Evolutionary conservation across 208 protist species (phyloP), one percentile per base, ranked within the genome.

Genomic region (Blechomonas ayalai): DNA sequence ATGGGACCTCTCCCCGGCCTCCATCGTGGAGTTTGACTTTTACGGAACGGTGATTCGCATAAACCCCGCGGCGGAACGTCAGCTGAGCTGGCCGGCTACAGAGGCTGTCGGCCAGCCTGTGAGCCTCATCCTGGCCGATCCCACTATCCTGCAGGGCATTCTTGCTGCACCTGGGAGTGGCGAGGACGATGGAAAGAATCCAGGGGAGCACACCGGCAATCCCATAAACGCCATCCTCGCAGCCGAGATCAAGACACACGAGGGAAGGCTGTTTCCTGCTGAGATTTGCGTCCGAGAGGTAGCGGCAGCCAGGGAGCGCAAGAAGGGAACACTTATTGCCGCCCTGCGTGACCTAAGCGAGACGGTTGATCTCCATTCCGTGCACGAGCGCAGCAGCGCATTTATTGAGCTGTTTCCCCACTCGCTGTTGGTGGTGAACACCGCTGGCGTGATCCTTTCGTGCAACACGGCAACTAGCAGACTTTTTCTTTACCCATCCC

Each of bases 21-120:
- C 59, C 4, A 27, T 77, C 20, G 18, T 77, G 15, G 24, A 32
- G n/a, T 59, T 59, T 26, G 37, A 60, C 63, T 10, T 18, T n/a
- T 46, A 37, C 16, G 68, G 68, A 20, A 61, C 34, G 16, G 35
- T 77, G 3, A 27, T 59, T 24, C 16, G 38, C n/a, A 55, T 77
- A 37, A 77, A 77, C 54, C 25, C 25, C 24, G 48, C 43, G 16
- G 55, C 68, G 5, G 64, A 77, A 39, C 35, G 52, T 15, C 39
- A 41, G 4, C 53, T 71, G 15, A 40, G 24, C 16, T 71, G 35
- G 15, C 4, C 5, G 7, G 20, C 15, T 13, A 13, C 12, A n/a
- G 38, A 66, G 24, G 24, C 45, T 13, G 20, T 67, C 6, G 63
- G 63, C 5, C 31, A 52, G 19, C 63, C 59, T 42, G 33, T 71